phyloP scores from a whole-genome alignment of 2,329 filamentous ascomycete species.

The Ilyonectria destructans region DNA sequence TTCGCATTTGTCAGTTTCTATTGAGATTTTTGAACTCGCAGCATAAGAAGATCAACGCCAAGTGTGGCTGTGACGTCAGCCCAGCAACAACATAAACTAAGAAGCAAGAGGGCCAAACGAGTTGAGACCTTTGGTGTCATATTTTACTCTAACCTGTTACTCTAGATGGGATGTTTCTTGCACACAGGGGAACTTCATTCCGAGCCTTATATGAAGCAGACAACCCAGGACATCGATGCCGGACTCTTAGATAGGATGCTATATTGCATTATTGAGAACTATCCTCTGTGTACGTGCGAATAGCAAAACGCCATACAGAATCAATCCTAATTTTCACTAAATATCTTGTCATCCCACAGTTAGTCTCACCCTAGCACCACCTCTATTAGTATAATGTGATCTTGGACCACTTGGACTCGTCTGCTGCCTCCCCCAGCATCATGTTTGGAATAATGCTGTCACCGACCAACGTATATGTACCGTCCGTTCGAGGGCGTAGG shows the following conservation, averaged over 20 bases:
- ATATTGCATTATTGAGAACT: too few species aligned
- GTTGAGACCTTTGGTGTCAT: neutral
- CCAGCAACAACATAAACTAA: neutral
- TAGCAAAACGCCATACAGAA: too few species aligned
- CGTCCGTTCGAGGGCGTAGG: neutral
- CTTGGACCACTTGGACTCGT: neutral
- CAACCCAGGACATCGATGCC: too few species aligned
- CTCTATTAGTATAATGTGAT: neutral
- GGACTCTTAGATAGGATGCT: too few species aligned
- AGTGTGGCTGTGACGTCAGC: neutral
- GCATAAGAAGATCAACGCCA: neutral
- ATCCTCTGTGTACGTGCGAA: too few species aligned
- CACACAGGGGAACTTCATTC: too few species aligned
- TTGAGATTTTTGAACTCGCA: neutral
- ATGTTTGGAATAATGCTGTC: neutral
- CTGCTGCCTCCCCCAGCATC: neutral
- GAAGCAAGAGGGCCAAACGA: neutral
- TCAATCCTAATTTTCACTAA: neutral
- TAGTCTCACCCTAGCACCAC: neutral
- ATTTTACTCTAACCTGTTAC: too few species aligned
- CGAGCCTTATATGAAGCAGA: too few species aligned
- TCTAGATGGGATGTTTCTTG: too few species aligned
- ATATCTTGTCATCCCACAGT: neutral
- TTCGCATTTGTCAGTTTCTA: neutral
- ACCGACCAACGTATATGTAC: neutral